A percentile compares a stretch with the other conserved stretches of the same genome.
Conservation (phyloP, 495 filamentous ascomycete genomes). For the Gamarada debralockiae region DNA sequence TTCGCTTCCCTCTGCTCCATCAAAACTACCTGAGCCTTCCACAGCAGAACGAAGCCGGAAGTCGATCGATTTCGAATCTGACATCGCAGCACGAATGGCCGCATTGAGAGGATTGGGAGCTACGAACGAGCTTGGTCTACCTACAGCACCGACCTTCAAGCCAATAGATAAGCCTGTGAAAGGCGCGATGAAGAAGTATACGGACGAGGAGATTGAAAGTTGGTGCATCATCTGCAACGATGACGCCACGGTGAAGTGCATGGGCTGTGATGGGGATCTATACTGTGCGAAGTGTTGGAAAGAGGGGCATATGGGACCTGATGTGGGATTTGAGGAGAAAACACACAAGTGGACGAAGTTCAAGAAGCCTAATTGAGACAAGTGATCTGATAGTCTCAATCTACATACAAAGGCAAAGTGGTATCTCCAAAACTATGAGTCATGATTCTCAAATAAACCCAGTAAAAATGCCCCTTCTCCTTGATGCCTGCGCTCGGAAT, state of each 20-base stretch:
- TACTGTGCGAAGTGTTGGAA: constrained; percentile 67
- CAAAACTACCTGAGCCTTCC: constrained; percentile 10
- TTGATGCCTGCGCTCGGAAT: too few species aligned
- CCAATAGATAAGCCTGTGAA: constrained; percentile 36
- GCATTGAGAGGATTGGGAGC: constrained; percentile 7
- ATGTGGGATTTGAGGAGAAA: constrained; percentile 53
- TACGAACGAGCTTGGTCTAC: constrained; percentile 37
- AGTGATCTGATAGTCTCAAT: too few species aligned
- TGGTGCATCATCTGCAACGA: constrained; percentile 72
- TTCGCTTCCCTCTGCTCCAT: constrained; percentile 23
- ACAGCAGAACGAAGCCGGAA: constrained; percentile 2
- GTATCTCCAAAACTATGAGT: too few species aligned
- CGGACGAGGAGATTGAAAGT: constrained; percentile 59
- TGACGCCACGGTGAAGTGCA: constrained; percentile 57
- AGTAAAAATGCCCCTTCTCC: too few species aligned
- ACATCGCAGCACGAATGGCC: constrained; percentile 20
- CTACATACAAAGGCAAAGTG: background rate
- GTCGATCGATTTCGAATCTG: constrained; percentile 19
- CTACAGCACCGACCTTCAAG: constrained; percentile 49
- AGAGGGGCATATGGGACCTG: constrained; percentile 60
- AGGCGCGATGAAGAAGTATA: constrained; percentile 33
- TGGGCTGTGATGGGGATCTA: constrained; percentile 60
- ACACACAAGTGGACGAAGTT: constrained; percentile 36
- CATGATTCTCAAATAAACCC: too few species aligned
- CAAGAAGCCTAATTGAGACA: constrained; percentile 17